These are phyloP conservation scores for Didymella arachidicola DNA, from an alignment of 2,329 filamentous ascomycete genomes.

Conservation along the genomic window DNA sequence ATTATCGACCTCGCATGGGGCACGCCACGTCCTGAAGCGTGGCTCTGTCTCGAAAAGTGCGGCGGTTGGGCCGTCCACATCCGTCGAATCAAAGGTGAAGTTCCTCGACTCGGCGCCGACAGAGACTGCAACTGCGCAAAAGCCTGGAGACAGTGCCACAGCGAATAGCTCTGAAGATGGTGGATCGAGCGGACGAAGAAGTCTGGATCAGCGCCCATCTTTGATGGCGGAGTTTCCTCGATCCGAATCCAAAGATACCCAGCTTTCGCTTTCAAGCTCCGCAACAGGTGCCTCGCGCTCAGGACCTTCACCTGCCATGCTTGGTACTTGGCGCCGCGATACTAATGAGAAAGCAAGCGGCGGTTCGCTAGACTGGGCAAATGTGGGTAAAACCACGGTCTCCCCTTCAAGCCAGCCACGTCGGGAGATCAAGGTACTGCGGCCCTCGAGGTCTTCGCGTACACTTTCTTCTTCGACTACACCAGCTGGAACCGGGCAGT, in stretches of 20 bases:
- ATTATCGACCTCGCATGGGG: slow-evolving; percentile 67
- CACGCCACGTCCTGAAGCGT: background rate
- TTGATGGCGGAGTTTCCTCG: slow-evolving; percentile 29
- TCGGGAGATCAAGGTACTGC: slow-evolving; percentile 87
- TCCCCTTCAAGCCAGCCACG: slow-evolving; percentile 70
- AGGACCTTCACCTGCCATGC: slow-evolving; percentile 54
- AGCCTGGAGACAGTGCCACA: slow-evolving; percentile 25
- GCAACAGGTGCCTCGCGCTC: slow-evolving; percentile 35
- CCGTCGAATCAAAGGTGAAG: slow-evolving; percentile 12
- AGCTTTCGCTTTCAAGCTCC: slow-evolving; percentile 30
- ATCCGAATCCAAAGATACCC: slow-evolving; percentile 33
- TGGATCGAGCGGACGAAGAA: slow-evolving; percentile 37
- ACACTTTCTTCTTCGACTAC: slow-evolving; percentile 49
- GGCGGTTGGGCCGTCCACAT: background rate
- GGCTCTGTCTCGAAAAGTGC: background rate
- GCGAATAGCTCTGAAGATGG: slow-evolving; percentile 41
- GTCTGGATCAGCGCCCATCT: slow-evolving; percentile 44
- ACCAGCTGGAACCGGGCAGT: slow-evolving; percentile 48
- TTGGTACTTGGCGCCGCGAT: slow-evolving; percentile 59
- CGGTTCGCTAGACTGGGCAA: slow-evolving; percentile 60
- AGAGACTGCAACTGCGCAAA: slow-evolving; percentile 23
- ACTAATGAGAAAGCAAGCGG: slow-evolving; percentile 42
- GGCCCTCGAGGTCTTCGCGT: slow-evolving; percentile 72
- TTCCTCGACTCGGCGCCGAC: slow-evolving; percentile 5
- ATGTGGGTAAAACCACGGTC: slow-evolving; percentile 63